Evolutionary conservation across 2,329 filamentous ascomycete genomes (phyloP).

Genomic region (Fusarium begoniae): DNA sequence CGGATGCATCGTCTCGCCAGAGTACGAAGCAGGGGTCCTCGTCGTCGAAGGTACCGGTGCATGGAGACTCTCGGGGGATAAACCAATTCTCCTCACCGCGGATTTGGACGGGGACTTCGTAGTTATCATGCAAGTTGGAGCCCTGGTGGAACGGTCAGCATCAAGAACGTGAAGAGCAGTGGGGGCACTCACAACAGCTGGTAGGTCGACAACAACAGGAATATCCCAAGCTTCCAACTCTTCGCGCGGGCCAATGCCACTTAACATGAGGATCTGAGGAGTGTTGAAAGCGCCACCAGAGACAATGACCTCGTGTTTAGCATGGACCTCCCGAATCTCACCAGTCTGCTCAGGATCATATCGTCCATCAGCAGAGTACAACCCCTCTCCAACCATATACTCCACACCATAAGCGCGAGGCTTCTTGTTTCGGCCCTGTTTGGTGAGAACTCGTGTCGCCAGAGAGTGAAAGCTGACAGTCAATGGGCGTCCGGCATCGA

Average conservation of each 20-base stretch:
- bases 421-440: not conserved
- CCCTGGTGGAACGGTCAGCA: accelerated
- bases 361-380: constrained; percentile 3
- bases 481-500: not conserved
- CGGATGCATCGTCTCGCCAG: not conserved
- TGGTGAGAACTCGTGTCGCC: not conserved
- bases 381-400: not conserved
- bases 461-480: constrained; percentile 4
- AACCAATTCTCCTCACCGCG: not conserved
- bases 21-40: not conserved
- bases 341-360: not conserved
- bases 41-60: not conserved
- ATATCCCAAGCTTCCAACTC: not conserved
- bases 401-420: not conserved
- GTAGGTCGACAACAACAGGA: not conserved
- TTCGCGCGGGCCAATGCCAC: not conserved
- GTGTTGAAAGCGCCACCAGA: not conserved
- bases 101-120: not conserved
- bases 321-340: not conserved
- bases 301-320: constrained; percentile 1
- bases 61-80: not conserved
- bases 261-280: not conserved
- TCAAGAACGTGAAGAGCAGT: accelerated
- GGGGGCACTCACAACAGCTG: not conserved
- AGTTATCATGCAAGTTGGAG: not conserved